Percentiles rank a stretch among this genome's conserved stretches.
Conservation (phyloP, 225 moss, liverwort and hornwort genomes). For the Straminergon stramineum region DNA sequence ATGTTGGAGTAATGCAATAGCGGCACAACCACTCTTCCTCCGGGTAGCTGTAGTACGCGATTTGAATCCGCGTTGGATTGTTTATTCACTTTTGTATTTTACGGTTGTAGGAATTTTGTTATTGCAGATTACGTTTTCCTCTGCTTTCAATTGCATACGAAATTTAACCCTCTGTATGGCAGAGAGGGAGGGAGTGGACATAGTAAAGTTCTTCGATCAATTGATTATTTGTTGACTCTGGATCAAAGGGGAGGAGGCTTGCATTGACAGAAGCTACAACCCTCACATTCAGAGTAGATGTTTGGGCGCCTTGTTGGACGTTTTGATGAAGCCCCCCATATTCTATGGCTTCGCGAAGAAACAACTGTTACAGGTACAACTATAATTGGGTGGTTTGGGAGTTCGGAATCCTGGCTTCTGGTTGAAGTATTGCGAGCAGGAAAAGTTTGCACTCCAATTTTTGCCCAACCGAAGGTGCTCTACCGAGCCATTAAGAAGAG, state of each 20-base stretch:
- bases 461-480: neutral
- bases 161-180: neutral
- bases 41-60: neutral
- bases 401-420: neutral
- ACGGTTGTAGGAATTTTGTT: neutral
- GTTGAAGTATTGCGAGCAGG: neutral
- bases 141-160: neutral
- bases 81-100: neutral
- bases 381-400: neutral
- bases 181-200: neutral
- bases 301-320: neutral
- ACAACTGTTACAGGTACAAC: neutral
- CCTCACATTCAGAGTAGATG: neutral
- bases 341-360: neutral
- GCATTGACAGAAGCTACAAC: neutral
- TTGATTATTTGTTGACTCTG: neutral
- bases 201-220: neutral
- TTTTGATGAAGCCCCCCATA: neutral
- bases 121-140: neutral
- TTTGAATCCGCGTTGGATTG: neutral
- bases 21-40: neutral
- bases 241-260: neutral
- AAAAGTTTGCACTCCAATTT: neutral
- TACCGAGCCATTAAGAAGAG: neutral
- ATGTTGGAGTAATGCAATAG: conserved; percentile 51